A percentile compares a stretch with the other conserved stretches of the same genome.
These are phyloP conservation scores for Lindgomyces ingoldianus DNA, from an alignment of 495 filamentous ascomycete species.

Conservation along the genomic window DNA sequence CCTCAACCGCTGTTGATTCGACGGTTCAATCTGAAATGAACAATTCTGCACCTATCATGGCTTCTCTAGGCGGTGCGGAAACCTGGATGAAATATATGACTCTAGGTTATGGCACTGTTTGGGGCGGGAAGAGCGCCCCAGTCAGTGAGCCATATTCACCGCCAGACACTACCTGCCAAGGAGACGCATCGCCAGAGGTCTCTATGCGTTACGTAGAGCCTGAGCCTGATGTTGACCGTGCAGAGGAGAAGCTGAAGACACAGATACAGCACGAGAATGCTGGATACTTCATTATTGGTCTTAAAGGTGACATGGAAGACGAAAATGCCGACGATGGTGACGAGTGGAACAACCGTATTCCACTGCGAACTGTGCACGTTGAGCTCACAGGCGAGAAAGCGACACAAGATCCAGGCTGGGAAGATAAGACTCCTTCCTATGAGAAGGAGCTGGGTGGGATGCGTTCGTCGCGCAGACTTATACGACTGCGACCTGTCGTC, in stretches of 20 bases:
- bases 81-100: constrained; percentile 43
- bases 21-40: constrained; percentile 1
- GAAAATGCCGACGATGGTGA: constrained; percentile 44
- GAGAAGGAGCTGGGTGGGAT: constrained; percentile 7
- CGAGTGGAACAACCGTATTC: constrained; percentile 50
- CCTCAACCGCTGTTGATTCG: constrained; percentile 25
- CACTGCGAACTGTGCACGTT: constrained; percentile 56
- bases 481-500: constrained; percentile 70
- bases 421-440: constrained; percentile 8
- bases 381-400: constrained; percentile 25
- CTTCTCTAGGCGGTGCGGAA: constrained; percentile 35
- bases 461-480: constrained; percentile 3
- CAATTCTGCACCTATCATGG: constrained; percentile 13
- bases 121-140: constrained; percentile 45
- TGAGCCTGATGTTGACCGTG: constrained; percentile 41
- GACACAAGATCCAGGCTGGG: background rate
- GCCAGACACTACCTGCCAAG: constrained; percentile 3
- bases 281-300: constrained; percentile 72
- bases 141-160: background rate
- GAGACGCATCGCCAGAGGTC: constrained; percentile 17
- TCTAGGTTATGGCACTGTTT: constrained; percentile 62
- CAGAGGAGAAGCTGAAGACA: constrained; percentile 35
- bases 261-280: constrained; percentile 43
- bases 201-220: constrained; percentile 44
- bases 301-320: constrained; percentile 63